A percentile compares a stretch with the other conserved stretches of the same genome.
These are phyloP conservation scores for Xanthoconium purpureum DNA, from an alignment of 768 basidiomycete genomes.

Conservation along the genomic window DNA sequence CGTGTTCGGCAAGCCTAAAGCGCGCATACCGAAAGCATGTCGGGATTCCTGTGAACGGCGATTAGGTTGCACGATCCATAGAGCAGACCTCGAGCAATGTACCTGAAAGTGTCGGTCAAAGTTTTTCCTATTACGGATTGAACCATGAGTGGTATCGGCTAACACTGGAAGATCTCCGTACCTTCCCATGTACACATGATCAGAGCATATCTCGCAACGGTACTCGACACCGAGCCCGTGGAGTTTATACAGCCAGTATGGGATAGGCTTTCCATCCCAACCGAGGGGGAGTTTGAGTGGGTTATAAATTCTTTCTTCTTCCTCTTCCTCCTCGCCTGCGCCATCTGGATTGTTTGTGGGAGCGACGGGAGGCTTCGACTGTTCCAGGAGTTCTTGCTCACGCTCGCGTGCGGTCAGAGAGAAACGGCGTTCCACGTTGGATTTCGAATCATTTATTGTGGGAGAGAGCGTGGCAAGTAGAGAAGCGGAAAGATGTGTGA, in stretches of 20 bases:
- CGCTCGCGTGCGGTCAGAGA: conserved; percentile 97
- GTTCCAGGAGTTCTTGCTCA: conserved; percentile 87
- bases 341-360: conserved; percentile 43
- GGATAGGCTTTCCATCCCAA: conserved; percentile 99
- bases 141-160: conserved; percentile 14
- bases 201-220: conserved; percentile 95
- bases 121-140: conserved; percentile 64
- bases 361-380: conserved; percentile 48
- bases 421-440: conserved; percentile 94
- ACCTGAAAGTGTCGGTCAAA: conserved; percentile 96
- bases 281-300: conserved; percentile 94
- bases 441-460: conserved; percentile 83
- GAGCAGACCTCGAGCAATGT: conserved; percentile 11
- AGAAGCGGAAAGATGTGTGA: conserved; percentile 66
- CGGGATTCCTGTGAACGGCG: conserved; percentile 68
- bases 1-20: conserved; percentile 94
- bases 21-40: conserved; percentile 98
- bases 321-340: conserved; percentile 80
- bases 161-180: conserved; percentile 31
- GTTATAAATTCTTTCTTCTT: conserved; percentile 96
- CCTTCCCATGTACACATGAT: conserved; percentile 96
- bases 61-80: conserved; percentile 13
- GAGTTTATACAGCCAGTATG: conserved; percentile 97
- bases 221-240: conserved; percentile 99
- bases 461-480: conserved; percentile 63